phyloP scores from a whole-genome alignment of 164 flowering plant species.

The Pachysandra terminalis region DNA sequence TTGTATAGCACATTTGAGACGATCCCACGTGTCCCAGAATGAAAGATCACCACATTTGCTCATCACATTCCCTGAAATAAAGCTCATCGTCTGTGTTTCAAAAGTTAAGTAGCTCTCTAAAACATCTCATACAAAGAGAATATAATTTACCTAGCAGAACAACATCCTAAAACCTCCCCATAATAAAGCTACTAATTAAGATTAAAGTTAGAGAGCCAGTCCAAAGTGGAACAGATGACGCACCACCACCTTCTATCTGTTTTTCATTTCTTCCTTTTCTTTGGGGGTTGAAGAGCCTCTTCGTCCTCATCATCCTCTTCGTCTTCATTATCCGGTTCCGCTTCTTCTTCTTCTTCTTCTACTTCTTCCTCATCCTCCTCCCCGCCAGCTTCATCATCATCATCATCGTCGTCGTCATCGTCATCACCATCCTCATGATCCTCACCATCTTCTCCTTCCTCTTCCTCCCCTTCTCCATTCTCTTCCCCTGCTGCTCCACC shows the following conservation, averaged over 20 bases:
- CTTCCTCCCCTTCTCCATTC: constrained; percentile 11
- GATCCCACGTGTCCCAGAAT: too few relatives aligned
- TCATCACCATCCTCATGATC: constrained; percentile 27
- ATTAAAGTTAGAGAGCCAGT: constrained; percentile 14
- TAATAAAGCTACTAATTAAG: constrained; percentile 3
- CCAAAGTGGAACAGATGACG: neutral
- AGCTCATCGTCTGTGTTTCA: too few relatives aligned
- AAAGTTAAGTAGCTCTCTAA: too few relatives aligned
- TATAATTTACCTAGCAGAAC: constrained; percentile 8
- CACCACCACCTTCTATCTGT: neutral
- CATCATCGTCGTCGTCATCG: constrained; percentile 27
- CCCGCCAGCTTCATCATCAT: constrained; percentile 26
- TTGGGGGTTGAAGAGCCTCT: constrained; percentile 55
- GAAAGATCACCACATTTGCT: too few relatives aligned
- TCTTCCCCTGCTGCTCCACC: constrained; percentile 23
- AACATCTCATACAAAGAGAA: constrained; percentile 1
- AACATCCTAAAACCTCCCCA: constrained; percentile 9
- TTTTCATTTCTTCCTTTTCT: constrained; percentile 41
- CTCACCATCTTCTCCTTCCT: constrained; percentile 27
- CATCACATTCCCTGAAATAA: too few relatives aligned
- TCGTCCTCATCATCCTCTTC: constrained; percentile 54
- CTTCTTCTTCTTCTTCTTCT: constrained; percentile 28
- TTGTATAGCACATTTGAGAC: too few relatives aligned
- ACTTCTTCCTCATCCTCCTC: constrained; percentile 35
- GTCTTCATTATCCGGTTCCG: constrained; percentile 20